Evolutionary conservation across 23 red algal species (phyloP).

Genomic region (Agarophyton chilense): DNA sequence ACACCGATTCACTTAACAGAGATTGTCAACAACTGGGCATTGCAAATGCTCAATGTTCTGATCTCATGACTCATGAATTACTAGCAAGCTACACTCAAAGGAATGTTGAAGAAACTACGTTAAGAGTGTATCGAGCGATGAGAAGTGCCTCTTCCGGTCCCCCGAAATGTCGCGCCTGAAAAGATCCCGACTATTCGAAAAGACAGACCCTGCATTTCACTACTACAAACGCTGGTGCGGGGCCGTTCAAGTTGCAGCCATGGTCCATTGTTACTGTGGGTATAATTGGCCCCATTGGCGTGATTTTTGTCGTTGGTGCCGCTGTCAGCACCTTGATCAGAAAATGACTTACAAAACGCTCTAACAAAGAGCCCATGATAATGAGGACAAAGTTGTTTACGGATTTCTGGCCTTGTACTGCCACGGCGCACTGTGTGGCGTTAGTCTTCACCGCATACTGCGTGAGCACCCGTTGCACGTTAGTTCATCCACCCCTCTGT

Average conservation of each 20-base stretch:
- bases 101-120: too few species aligned
- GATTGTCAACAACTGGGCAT: conserved; percentile 19
- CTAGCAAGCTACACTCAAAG: conserved; percentile 24
- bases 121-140: too few species aligned
- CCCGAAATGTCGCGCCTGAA: not conserved
- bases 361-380: too few species aligned
- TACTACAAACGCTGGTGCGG: too few species aligned
- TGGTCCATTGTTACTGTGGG: conserved; percentile 19
- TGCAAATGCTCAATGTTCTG: conserved; percentile 16
- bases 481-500: too few species aligned
- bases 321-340: conserved; percentile 3
- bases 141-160: not conserved
- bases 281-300: conserved; percentile 20
- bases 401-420: too few species aligned
- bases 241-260: too few species aligned
- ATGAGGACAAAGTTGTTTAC: too few species aligned
- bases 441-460: too few species aligned
- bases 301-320: not conserved
- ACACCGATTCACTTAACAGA: not conserved
- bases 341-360: too few species aligned
- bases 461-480: too few species aligned
- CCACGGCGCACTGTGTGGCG: too few species aligned
- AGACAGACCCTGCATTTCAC: not conserved
- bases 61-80: conserved; percentile 62
- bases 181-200: conserved; percentile 12